phyloP scores from a whole-genome alignment of 768 basidiomycete species.

The Mrakia hoshinonis region DNA sequence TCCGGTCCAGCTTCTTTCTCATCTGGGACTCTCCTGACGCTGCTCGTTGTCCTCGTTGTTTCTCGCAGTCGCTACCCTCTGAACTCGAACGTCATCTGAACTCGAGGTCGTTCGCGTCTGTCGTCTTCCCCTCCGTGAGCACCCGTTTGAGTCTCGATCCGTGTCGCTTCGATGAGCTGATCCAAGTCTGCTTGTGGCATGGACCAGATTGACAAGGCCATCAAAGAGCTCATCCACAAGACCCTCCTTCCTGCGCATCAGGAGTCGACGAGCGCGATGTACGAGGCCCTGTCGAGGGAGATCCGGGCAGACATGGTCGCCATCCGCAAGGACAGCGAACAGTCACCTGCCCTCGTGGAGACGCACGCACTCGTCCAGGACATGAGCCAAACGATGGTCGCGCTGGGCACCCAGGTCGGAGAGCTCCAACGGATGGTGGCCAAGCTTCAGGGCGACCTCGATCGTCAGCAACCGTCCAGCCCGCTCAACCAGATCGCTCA shows the following conservation, averaged over 20 bases:
- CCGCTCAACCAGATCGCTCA: neutral
- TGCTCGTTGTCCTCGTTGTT: neutral
- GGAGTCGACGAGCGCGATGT: slow-evolving; percentile 7
- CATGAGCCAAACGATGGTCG: slow-evolving; percentile 15
- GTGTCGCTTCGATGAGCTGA: neutral
- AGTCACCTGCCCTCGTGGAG: slow-evolving; percentile 17
- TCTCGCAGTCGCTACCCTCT: slow-evolving; percentile 6
- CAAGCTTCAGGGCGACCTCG: slow-evolving; percentile 14
- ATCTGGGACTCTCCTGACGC: neutral
- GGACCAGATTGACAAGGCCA: slow-evolving; percentile 18
- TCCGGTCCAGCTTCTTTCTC: too few species aligned
- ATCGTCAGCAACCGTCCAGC: neutral
- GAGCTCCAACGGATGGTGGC: slow-evolving; percentile 20
- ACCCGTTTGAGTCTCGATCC: neutral
- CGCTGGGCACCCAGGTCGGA: slow-evolving; percentile 18
- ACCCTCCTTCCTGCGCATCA: slow-evolving; percentile 22
- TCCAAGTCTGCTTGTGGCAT: neutral
- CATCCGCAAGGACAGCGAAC: slow-evolving; percentile 26
- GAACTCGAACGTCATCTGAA: slow-evolving; percentile 15
- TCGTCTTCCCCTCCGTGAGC: slow-evolving; percentile 16
- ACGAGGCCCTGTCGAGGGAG: slow-evolving; percentile 8
- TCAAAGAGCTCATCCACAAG: slow-evolving; percentile 26
- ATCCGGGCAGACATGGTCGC: slow-evolving; percentile 23
- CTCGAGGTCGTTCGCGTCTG: slow-evolving; percentile 14
- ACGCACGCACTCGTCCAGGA: slow-evolving; percentile 23